Base-by-base conservation (phyloP, 768 basidiomycete genomes). In the Holtermanniella nyarrowii region DNA sequence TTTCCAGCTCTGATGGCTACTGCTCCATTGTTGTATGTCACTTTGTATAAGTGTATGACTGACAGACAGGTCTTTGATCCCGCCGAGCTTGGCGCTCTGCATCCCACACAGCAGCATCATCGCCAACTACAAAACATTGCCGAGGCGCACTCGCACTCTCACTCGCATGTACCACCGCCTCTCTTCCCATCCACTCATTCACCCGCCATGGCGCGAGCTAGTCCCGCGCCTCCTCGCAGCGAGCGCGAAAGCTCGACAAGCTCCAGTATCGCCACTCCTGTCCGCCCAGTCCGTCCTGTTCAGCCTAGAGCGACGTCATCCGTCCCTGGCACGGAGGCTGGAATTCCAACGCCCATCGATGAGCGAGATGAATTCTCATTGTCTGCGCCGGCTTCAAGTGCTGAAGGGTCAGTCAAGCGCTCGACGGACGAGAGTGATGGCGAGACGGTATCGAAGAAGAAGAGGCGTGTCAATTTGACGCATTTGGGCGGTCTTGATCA, bases 1-100 rank as follows among this genome's bases (percentile, higher is more conserved):
- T 96, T 23, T 85, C 90, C 1, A 87, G 89, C 0, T 82, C 89
- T 23, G 95, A 99, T 66, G 95, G 95, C 0, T 99, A 97, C 72
- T 97, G 95, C 75, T 95, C 93, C 0, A 79, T 96, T 52, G 78
- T 95, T 60, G 79, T 87, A 22, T 39, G 61, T 62, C 27, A 20
- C 31, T 37, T 16, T 37, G 31, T 16, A 16, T 37, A 7, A 7
- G 31, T 16, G 31, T 7, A 7, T 37, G 7, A 11, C 14, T 12
- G 13, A 16, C 26, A 11, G 5, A 0, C 48, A 62, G 41, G 70
- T 72, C 20, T 96, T 99, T 68, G 91, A 96, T 73, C 52, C 67
- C 1, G 63, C 62, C 12, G 93, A 97, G 72, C 84, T 93, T 51
- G 78, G 96, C 1, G 80, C 88, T 0, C 78, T 84, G 3, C 81